Evolutionary conservation across 768 basidiomycete species (phyloP).

Genomic region (Macrolepiota albuminosa): DNA sequence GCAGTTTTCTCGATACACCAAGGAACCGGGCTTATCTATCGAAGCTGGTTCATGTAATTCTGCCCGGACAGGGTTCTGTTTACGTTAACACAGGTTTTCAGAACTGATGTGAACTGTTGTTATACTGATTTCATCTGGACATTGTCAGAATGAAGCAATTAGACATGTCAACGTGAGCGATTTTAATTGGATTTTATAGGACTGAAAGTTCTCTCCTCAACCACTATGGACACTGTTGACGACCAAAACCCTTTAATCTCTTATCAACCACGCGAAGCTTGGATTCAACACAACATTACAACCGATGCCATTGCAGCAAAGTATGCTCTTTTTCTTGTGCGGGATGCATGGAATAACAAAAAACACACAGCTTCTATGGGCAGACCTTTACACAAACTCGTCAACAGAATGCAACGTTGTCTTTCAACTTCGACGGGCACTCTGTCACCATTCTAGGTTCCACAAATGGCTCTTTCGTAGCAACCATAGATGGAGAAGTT

Average conservation of each 20-base stretch:
- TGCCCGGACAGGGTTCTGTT: not conserved
- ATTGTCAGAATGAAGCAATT: too few relatives aligned
- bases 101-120: not conserved
- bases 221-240: not conserved
- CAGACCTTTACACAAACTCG: constrained; percentile 1
- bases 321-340: not conserved
- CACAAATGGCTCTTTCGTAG: constrained; percentile 1
- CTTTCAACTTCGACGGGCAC: constrained; percentile 2
- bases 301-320: constrained; percentile 2
- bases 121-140: too few relatives aligned
- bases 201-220: not conserved
- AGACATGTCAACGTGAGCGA: too few relatives aligned
- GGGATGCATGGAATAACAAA: not conserved
- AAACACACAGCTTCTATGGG: constrained; percentile 1
- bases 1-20: not conserved
- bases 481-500: constrained; percentile 1
- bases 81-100: not conserved
- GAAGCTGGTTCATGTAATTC: not conserved
- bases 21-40: not conserved
- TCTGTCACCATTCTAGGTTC: not conserved
- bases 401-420: not conserved
- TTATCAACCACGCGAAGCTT: constrained; percentile 3
- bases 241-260: constrained; percentile 4
- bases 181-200: not conserved
- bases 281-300: constrained; percentile 1